Evolutionary conservation across 2,329 filamentous ascomycete genomes (phyloP).

Genomic region (Bipolaris sorokiniana): DNA sequence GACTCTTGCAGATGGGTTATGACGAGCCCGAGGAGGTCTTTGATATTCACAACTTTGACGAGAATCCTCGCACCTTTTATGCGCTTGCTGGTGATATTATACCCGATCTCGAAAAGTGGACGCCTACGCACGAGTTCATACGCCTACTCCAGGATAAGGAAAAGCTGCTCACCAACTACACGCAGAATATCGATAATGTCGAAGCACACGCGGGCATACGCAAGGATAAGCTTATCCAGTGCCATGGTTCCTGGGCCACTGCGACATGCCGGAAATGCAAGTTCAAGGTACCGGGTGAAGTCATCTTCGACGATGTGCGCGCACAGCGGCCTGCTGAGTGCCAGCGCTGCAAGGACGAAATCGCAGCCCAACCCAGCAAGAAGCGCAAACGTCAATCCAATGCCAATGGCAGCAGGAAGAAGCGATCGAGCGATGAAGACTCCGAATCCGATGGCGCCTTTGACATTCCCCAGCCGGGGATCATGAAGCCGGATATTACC

Average conservation of each 20-base stretch:
- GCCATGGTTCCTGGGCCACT: constrained; percentile 93
- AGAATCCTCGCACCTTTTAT: constrained; percentile 90
- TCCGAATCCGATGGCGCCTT: constrained; percentile 66
- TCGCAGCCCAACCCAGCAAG: constrained; percentile 57
- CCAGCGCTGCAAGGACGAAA: constrained; percentile 67
- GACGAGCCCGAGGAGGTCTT: constrained; percentile 94
- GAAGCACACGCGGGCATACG: constrained; percentile 85
- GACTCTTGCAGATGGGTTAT: constrained; percentile 77
- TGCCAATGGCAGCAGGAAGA: constrained; percentile 48
- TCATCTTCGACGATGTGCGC: constrained; percentile 80
- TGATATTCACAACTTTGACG: constrained; percentile 83
- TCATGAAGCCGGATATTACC: constrained; percentile 97
- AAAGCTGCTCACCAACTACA: constrained; percentile 95
- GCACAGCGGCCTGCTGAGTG: constrained; percentile 79
- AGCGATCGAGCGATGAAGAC: constrained; percentile 60
- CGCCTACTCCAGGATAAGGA: constrained; percentile 82
- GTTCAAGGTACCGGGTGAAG: constrained; percentile 73
- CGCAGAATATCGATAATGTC: constrained; percentile 98
- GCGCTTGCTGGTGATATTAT: constrained; percentile 89
- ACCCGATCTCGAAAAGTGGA: constrained; percentile 77
- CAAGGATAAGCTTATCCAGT: constrained; percentile 86
- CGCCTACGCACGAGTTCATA: constrained; percentile 94
- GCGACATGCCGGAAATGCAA: constrained; percentile 86
- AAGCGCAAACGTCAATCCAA: constrained; percentile 62
- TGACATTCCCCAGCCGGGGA: constrained; percentile 70